Evolutionary conservation across 192 early-diverging fungal species (phyloP), one percentile per base, ranked within the genome.

Genomic region (Mycoemilia scoparia): DNA sequence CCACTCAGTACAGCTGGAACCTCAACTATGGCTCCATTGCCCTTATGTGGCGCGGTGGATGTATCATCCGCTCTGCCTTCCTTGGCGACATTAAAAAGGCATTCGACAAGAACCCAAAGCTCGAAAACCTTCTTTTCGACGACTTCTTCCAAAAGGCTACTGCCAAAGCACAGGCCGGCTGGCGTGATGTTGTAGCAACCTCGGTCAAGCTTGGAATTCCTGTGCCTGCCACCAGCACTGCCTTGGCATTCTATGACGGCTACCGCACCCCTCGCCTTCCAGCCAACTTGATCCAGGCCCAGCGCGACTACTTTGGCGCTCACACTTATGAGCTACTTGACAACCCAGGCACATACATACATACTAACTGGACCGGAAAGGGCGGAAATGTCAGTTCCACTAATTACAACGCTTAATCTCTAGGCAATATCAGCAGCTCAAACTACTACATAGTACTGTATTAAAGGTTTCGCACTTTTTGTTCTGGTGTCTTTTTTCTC

Each of bases 31-130:
- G 85, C 24, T 86, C 85, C 34, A 97, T 97, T 65, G 88, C 92
- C 32, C 66, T 97, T 19, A 97, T 97, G 92, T 97, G 92, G 92
- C 76, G 87, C 39, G 92, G 92, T 38, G 92, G 92, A 28, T 97
- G 92, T 72, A 97, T 97, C 45, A 97, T 97, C 60, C 82, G 92
- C 49, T 81, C 76, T 41, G 84, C 73, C 34, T 97, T 97, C 76
- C 69, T 97, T 45, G 84, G 88, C 31, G 85, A 97, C 61, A 97
- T 97, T 71, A 91, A 82, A 64, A 70, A 77, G 38, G 92, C 92
- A 17, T 97, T 86, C 72, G 74, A 69, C 53, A 71, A 52, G 36
- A 82, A 93, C 72, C 79, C 81, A 43, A 39, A 70, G 13, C 72
- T 97, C 18, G 76, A 82, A 57, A 88, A 81, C 69, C 68, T 97